Conservation (phyloP, 257 asterid genomes). For the Nemophila menziesii region DNA sequence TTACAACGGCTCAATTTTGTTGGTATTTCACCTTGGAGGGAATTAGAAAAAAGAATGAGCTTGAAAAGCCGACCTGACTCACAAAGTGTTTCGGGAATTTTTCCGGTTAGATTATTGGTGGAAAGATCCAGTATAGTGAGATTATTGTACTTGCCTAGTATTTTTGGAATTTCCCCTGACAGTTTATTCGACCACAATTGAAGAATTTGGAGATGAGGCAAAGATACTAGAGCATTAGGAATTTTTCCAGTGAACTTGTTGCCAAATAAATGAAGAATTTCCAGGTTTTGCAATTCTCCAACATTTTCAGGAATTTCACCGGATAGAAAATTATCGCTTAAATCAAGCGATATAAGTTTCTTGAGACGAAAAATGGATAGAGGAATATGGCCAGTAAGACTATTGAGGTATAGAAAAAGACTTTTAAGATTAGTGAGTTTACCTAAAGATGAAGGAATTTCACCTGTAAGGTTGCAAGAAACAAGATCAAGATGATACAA, state of each 20-base stretch:
- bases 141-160: conserved; percentile 46
- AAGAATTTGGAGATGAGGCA: conserved; percentile 60
- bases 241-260: conserved; percentile 61
- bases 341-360: conserved; percentile 55
- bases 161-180: conserved; percentile 48
- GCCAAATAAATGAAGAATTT: conserved; percentile 66
- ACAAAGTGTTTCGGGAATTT: conserved; percentile 52
- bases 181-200: conserved; percentile 69
- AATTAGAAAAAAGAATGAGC: conserved; percentile 76
- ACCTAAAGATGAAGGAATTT: conserved; percentile 65
- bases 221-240: conserved; percentile 38
- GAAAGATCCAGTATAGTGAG: conserved; percentile 77
- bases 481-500: conserved; percentile 68
- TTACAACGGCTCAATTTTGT: conserved; percentile 37
- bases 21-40: conserved; percentile 55
- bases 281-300: conserved; percentile 29
- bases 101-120: conserved; percentile 53
- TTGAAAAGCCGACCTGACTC: conserved; percentile 35
- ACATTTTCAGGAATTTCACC: conserved; percentile 54
- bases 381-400: conserved; percentile 62
- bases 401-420: conserved; percentile 62
- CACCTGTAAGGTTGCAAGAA: conserved; percentile 65
- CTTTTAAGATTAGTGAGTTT: conserved; percentile 53
- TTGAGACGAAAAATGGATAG: conserved; percentile 32
- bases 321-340: conserved; percentile 56